Conservation (phyloP, 176 grass and related monocot species). For the Aechmea fasciata region DNA sequence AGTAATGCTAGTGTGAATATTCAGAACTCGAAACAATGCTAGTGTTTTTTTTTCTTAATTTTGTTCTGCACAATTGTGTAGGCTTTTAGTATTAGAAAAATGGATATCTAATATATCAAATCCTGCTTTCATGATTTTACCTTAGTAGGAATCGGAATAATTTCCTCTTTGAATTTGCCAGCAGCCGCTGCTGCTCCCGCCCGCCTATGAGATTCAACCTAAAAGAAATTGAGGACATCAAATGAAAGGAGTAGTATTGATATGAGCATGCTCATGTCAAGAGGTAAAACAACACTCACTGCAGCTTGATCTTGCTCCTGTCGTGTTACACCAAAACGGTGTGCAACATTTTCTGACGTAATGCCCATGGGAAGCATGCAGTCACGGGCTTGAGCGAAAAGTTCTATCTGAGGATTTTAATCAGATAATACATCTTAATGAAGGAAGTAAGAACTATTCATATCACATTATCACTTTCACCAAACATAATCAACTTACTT, state of each 20-base stretch:
- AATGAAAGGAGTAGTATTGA: neutral
- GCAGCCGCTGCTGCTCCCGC: constrained; percentile 51
- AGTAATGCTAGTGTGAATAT: constrained; percentile 9
- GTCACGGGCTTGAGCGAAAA: constrained; percentile 80
- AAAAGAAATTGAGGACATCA: constrained; percentile 7
- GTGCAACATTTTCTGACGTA: constrained; percentile 89
- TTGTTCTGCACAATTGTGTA: neutral
- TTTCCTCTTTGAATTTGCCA: constrained; percentile 96
- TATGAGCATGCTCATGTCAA: constrained; percentile 7
- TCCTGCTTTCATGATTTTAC: constrained; percentile 17
- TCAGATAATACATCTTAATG: neutral
- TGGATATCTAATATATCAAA: neutral
- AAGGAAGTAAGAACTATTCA: neutral
- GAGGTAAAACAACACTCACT: constrained; percentile 37
- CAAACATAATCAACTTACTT: constrained; percentile 34
- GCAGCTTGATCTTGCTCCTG: constrained; percentile 77
- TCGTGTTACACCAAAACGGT: constrained; percentile 71
- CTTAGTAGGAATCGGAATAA: constrained; percentile 71
- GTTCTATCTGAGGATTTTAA: constrained; percentile 34
- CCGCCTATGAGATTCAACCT: constrained; percentile 96
- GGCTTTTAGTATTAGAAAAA: neutral
- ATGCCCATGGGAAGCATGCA: constrained; percentile 94
- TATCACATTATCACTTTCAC: constrained; percentile 3
- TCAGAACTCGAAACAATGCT: neutral
- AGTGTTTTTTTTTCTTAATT: neutral